Conservation (phyloP, 2,329 filamentous ascomycete species). For the Zymoseptoria brevis region DNA sequence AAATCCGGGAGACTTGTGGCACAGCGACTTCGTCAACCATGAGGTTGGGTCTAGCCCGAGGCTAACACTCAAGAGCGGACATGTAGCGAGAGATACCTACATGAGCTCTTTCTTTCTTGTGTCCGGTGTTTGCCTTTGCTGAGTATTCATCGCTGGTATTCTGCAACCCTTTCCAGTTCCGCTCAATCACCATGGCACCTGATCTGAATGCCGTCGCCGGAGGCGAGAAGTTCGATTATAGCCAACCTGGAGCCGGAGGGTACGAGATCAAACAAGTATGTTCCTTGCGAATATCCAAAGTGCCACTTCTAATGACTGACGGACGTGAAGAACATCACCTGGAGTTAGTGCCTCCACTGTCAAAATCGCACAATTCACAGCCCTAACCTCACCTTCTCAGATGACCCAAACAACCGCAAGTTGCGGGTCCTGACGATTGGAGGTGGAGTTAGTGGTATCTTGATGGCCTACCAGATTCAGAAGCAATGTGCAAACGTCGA, state of each 20-base stretch:
- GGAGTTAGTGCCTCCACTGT: slow-evolving; percentile 14
- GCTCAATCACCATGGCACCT: slow-evolving; percentile 32
- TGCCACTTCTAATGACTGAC: background rate
- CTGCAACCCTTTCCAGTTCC: background rate
- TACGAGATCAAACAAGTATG: slow-evolving; percentile 31
- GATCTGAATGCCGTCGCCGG: slow-evolving; percentile 34
- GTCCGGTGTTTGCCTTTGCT: no score
- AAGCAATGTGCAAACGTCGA: slow-evolving; percentile 39
- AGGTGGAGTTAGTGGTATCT: slow-evolving; percentile 41
- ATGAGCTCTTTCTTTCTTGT: background rate
- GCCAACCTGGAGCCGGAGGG: slow-evolving; percentile 35
- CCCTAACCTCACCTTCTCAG: background rate
- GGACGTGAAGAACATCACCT: slow-evolving; percentile 26
- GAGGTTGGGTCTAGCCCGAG: background rate
- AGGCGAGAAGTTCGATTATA: slow-evolving; percentile 36
- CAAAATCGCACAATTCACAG: background rate
- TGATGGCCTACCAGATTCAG: slow-evolving; percentile 43
- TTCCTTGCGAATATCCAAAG: background rate
- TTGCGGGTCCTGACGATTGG: slow-evolving; percentile 43
- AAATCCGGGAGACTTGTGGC: background rate
- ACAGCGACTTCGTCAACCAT: background rate
- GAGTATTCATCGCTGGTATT: no score
- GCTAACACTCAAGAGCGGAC: background rate
- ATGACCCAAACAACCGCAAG: slow-evolving; percentile 36
- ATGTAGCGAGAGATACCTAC: background rate